Evolutionary conservation across 2,329 filamentous ascomycete species (phyloP).

Genomic region (Claviceps pusilla): DNA sequence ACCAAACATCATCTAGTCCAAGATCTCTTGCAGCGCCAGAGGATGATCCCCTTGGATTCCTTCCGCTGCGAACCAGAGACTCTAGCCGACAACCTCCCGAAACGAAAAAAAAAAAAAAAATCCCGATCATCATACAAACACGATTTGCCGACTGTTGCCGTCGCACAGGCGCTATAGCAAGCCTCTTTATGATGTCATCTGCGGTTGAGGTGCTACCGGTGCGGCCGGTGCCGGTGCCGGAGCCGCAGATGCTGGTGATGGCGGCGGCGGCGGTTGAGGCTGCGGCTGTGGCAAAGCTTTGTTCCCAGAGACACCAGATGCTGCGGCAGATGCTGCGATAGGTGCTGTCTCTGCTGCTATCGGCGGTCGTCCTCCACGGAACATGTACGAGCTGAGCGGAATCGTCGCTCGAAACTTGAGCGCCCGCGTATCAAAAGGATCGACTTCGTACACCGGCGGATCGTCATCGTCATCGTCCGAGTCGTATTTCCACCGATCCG

Average conservation of each 20-base stretch:
- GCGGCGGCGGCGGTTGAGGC: not conserved
- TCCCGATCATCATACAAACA: conserved; percentile 10
- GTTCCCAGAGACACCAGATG: conserved; percentile 6
- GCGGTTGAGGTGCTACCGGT: conserved; percentile 7
- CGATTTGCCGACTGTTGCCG: conserved; percentile 1
- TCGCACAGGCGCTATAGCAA: not conserved
- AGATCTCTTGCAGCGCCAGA: not conserved
- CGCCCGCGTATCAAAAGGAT: conserved; percentile 49
- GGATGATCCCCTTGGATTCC: not conserved
- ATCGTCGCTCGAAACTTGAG: conserved; percentile 48
- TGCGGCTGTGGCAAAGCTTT: not conserved
- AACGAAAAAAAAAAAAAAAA: not conserved
- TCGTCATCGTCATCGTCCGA: conserved; percentile 77
- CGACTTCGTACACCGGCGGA: conserved; percentile 56
- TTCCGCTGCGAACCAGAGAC: not conserved
- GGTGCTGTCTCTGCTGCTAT: conserved; percentile 15
- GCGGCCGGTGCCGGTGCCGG: too few relatives aligned
- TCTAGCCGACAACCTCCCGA: not conserved
- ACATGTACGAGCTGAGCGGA: conserved; percentile 30
- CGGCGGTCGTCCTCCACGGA: conserved; percentile 23
- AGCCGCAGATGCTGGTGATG: conserved; percentile 7
- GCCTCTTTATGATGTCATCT: conserved; percentile 12
- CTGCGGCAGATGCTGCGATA: conserved; percentile 9
- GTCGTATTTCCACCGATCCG: conserved; percentile 74
- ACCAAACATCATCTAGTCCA: not conserved